Evolutionary conservation across 2,329 filamentous ascomycete species (phyloP), one percentile per base, ranked within the genome.

Genomic region (Nemania bipapillata): DNA sequence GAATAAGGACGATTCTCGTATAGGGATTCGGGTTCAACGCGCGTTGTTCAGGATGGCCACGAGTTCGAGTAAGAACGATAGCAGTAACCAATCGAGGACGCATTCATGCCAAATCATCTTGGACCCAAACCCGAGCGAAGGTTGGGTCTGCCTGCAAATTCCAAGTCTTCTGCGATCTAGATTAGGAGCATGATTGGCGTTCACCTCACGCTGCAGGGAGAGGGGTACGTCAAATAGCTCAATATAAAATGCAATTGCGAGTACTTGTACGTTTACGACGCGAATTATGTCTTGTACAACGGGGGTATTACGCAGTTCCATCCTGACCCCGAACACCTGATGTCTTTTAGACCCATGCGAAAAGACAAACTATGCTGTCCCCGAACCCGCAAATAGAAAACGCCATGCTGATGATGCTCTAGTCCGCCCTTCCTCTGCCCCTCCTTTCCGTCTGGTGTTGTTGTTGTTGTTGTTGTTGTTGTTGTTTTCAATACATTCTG

Each of bases 401-500:
- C 53, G 53, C 53, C 53, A 9, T 56, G 26, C 11, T n/a, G 26
- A 30, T 24, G 35, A 28, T 28, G 15, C 40, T 45, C 40, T 20
- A 6, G 4, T 17, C 40, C 40, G 5, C 22, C 24, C 22, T 4
- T 40, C 26, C 53, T 32, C 40, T 28, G n/a, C 28, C 28, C n/a
- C n/a, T n/a, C n/a, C n/a, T n/a, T n/a, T n/a, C n/a, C n/a, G n/a
- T n/a, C n/a, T n/a, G n/a, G n/a, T n/a, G n/a, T n/a, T n/a, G n/a
- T n/a, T n/a, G n/a, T n/a, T n/a, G n/a, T n/a, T n/a, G n/a, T n/a
- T n/a, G n/a, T n/a, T n/a, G n/a, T n/a, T n/a, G n/a, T n/a, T n/a
- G n/a, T 26, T 32, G 24, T 30, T 35, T 50, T 50, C 47, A 50
- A 50, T 50, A 50, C 47, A 50, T 26, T 50, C 40, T 45, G 40